Conservation (phyloP, 2,329 filamentous ascomycete genomes). For the Fusarium virguliforme region DNA sequence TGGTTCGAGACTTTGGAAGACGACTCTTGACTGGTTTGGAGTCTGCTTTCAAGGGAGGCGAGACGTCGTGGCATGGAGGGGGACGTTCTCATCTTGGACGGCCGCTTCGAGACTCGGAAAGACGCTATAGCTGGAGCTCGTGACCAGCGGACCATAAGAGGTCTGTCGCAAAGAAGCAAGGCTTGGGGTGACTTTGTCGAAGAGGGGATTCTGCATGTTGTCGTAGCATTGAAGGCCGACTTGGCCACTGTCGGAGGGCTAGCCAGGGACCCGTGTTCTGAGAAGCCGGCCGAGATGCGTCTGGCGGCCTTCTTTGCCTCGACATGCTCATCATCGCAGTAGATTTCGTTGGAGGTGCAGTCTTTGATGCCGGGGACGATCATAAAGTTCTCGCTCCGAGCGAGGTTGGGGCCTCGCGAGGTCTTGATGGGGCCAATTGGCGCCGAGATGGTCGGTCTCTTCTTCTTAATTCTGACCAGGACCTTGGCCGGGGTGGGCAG, state of each 20-base stretch:
- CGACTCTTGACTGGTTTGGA: slow-evolving; percentile 43
- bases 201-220: slow-evolving; percentile 29
- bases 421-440: slow-evolving; percentile 59
- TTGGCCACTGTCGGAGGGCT: slow-evolving; percentile 53
- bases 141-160: slow-evolving; percentile 27
- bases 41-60: not conserved
- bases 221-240: slow-evolving; percentile 50
- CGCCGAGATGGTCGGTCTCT: slow-evolving; percentile 54
- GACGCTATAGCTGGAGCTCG: slow-evolving; percentile 34
- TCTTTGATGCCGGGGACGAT: slow-evolving; percentile 58
- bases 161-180: slow-evolving; percentile 32
- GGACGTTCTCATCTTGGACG: slow-evolving; percentile 52
- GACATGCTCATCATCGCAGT: slow-evolving; percentile 13
- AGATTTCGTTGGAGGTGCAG: slow-evolving; percentile 49
- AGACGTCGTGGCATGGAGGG: slow-evolving; percentile 25
- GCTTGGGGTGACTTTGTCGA: slow-evolving; percentile 38
- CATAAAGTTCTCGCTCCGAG: slow-evolving; percentile 55
- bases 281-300: slow-evolving; percentile 55
- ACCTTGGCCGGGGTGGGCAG: slow-evolving; percentile 35
- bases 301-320: slow-evolving; percentile 41
- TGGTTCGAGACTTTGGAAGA: slow-evolving; percentile 63
- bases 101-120: slow-evolving; percentile 27
- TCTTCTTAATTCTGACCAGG: slow-evolving; percentile 40
- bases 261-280: slow-evolving; percentile 44
- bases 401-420: slow-evolving; percentile 56